A percentile compares a stretch with the other conserved stretches of the same genome.
Evolutionary conservation across 2,329 filamentous ascomycete species (phyloP).

Genomic region (Penicillium oxalicum): DNA sequence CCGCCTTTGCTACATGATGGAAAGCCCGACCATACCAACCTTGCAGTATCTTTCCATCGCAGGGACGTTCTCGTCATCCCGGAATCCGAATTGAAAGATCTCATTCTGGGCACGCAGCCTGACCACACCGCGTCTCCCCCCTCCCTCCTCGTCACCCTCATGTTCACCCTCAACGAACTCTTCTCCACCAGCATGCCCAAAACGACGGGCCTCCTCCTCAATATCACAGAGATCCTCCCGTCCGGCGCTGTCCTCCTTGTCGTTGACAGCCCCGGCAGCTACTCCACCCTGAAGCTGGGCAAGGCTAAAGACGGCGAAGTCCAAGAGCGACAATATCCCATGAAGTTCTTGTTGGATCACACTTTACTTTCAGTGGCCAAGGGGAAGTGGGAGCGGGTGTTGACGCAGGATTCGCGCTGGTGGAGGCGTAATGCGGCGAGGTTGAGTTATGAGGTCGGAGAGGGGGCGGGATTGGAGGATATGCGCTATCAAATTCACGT

Average conservation of each 20-base stretch:
- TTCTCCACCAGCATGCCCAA: constrained; percentile 70
- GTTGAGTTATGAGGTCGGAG: constrained; percentile 75
- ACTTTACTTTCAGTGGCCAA: constrained; percentile 55
- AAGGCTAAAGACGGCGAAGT: constrained; percentile 40
- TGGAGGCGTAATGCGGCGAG: constrained; percentile 61
- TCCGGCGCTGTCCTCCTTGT: constrained; percentile 68
- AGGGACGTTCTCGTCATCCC: constrained; percentile 46
- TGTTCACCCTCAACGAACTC: constrained; percentile 95
- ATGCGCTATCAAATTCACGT: constrained; percentile 93
- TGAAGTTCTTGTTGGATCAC: constrained; percentile 87
- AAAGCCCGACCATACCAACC: constrained; percentile 11
- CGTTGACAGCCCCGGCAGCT: constrained; percentile 88
- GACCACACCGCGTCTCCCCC: not conserved
- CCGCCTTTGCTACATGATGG: constrained; percentile 23
- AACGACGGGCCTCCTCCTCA: constrained; percentile 70
- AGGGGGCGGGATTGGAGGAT: constrained; percentile 82
- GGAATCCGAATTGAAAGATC: constrained; percentile 33
- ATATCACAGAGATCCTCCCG: constrained; percentile 55
- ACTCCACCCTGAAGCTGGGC: constrained; percentile 72
- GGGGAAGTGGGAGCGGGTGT: constrained; percentile 64
- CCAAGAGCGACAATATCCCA: constrained; percentile 65
- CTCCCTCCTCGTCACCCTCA: constrained; percentile 63
- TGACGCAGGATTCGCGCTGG: constrained; percentile 75
- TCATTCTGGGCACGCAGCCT: constrained; percentile 19
- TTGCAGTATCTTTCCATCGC: constrained; percentile 41